A percentile compares a stretch with the other conserved stretches of the same genome.
Evolutionary conservation across 768 basidiomycete genomes (phyloP).

Genomic region (Agaricus subrufescens): DNA sequence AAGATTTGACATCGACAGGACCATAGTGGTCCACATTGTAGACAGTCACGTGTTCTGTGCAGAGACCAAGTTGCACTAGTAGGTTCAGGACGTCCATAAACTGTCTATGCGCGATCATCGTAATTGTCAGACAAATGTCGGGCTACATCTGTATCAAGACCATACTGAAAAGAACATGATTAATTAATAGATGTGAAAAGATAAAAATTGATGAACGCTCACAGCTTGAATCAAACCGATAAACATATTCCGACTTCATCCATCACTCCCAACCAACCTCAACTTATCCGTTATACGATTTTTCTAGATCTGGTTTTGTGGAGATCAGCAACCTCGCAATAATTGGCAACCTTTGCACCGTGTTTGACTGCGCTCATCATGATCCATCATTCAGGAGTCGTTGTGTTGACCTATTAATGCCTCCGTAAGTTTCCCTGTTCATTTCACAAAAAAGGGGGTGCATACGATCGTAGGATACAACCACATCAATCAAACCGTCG

Average conservation of each 20-base stretch:
- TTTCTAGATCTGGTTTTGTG: slow-evolving; percentile 64
- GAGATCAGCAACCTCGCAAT: slow-evolving; percentile 78
- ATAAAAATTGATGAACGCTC: slow-evolving; percentile 18
- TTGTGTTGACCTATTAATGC: slow-evolving; percentile 82
- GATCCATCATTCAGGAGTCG: slow-evolving; percentile 95
- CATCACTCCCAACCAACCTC: slow-evolving; percentile 87
- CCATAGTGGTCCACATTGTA: slow-evolving; percentile 38
- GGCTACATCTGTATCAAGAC: slow-evolving; percentile 87
- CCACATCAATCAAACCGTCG: slow-evolving; percentile 68
- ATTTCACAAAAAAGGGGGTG: neutral
- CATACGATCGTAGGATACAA: slow-evolving; percentile 96
- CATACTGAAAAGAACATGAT: slow-evolving; percentile 49
- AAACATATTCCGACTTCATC: slow-evolving; percentile 96
- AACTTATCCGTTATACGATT: slow-evolving; percentile 70
- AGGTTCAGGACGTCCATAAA: slow-evolving; percentile 73
- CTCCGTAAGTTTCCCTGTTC: neutral
- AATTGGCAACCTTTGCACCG: slow-evolving; percentile 85
- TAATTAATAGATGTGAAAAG: neutral
- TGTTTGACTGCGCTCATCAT: slow-evolving; percentile 86
- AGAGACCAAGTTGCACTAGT: slow-evolving; percentile 84
- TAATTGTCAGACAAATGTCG: slow-evolving; percentile 92
- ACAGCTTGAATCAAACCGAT: slow-evolving; percentile 92
- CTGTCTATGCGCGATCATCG: slow-evolving; percentile 95
- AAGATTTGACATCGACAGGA: too few relatives aligned
- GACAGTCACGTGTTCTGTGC: slow-evolving; percentile 68